Base-by-base conservation (phyloP, 2,329 filamentous ascomycete species). In the Colletotrichum agaves region DNA sequence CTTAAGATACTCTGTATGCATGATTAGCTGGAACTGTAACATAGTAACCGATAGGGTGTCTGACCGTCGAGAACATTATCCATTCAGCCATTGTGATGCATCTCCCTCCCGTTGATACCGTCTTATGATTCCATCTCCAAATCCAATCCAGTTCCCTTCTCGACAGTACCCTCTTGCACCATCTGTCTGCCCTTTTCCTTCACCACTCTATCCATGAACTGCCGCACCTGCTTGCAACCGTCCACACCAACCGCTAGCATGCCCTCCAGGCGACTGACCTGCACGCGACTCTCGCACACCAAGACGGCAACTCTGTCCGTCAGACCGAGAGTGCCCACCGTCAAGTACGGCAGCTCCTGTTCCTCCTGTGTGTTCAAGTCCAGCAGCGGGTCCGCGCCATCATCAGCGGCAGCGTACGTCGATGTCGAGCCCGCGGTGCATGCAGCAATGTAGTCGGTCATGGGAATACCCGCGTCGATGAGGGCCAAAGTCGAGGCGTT, bases 171-270 rank as follows among this genome's bases (percentile, higher is more conserved):
- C 70, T 88, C 87, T 47, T 82, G 81, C 13, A 93, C 78, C 81
- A 93, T 88, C 76, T 84, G 85, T 67, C 80, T 83, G 3, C 92
- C 92, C 78, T 90, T 90, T 49, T 87, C 88, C 75, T 90, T 88
- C 50, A 98, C 90, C 13, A 97, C 90, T 6, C 85, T 84, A 78
- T 98, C 94, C 74, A 99, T 77, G 56, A 97, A 91, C 72, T 89
- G 86, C 71, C 93, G 87, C 43, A 98, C 90, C 76, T 94, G 91
- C 79, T 91, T 93, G 79, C 95, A 98, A 5, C 94, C 96, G 77
- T 98, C 94, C 55, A 98, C 89, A 0, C 92, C 95, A 1, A 97
- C 93, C 0, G 93, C 93, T 73, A 99, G 82, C 94, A 99, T 97
- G 1, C 92, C 92, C 81, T 99, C 95, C 67, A 98, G 77, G 64